Conservation (phyloP, 345 rosid species). For the Arabidopsis thaliana region DNA sequence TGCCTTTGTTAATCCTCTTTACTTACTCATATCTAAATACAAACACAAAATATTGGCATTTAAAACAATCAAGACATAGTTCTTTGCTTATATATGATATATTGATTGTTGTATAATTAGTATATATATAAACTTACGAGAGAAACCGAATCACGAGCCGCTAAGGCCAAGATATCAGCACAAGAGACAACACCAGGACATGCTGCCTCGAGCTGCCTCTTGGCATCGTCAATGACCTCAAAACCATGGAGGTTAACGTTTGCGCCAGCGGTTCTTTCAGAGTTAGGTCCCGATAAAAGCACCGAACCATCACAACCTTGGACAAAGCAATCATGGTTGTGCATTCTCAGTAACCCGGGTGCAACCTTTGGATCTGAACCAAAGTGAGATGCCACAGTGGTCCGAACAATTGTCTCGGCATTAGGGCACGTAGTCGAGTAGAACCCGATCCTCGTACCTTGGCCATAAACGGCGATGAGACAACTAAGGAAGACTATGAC, state of each 20-base stretch:
- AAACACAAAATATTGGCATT: background rate
- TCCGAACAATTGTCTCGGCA: conserved; percentile 48
- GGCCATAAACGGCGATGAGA: conserved; percentile 5
- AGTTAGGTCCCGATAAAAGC: conserved; percentile 47
- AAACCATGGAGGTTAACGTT: conserved; percentile 48
- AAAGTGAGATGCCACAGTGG: conserved; percentile 43
- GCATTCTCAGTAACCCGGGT: conserved; percentile 54
- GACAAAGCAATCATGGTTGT: conserved; percentile 56
- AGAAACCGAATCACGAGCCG: conserved; percentile 52
- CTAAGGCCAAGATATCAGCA: conserved; percentile 55
- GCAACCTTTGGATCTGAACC: conserved; percentile 43
- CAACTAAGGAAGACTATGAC: conserved; percentile 8
- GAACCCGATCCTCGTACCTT: conserved; percentile 52
- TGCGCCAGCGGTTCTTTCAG: conserved; percentile 51
- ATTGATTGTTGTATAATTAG: too few species aligned
- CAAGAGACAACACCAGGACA: conserved; percentile 62
- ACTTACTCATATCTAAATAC: background rate
- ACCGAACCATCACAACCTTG: conserved; percentile 58
- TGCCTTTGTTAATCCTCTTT: background rate
- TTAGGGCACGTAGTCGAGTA: conserved; percentile 48
- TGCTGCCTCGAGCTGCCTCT: conserved; percentile 45
- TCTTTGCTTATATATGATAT: background rate
- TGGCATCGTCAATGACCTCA: conserved; percentile 38
- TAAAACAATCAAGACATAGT: background rate
- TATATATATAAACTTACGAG: conserved; percentile 26